A percentile compares a stretch with the other conserved stretches of the same genome.
Conservation (phyloP, 2,329 filamentous ascomycete species). For the Aspergillus novoparasiticus region DNA sequence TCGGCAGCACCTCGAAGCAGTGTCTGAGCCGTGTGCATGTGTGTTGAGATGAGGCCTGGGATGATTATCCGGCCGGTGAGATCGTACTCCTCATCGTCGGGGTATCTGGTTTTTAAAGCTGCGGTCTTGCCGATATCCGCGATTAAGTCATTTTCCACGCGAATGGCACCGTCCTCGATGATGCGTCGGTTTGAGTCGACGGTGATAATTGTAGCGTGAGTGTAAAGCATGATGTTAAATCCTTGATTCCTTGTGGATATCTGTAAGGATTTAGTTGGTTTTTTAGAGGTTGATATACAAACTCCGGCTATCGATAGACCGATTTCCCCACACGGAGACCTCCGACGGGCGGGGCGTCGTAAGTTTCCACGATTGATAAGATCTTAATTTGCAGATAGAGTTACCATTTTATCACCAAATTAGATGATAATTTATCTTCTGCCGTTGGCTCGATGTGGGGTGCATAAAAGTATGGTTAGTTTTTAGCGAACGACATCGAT, state of each 20-base stretch:
- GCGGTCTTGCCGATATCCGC: slow-evolving; percentile 46
- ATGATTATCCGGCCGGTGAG: slow-evolving; percentile 50
- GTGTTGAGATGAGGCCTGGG: slow-evolving; percentile 54
- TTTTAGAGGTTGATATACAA: not conserved
- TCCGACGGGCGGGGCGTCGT: not conserved
- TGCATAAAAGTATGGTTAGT: not conserved
- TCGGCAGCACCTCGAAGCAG: slow-evolving; percentile 54
- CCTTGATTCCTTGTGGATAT: not conserved
- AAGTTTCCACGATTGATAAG: not conserved
- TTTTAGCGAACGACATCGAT: no score
- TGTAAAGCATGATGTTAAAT: slow-evolving; percentile 44
- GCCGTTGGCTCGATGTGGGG: not conserved
- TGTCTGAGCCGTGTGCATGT: slow-evolving; percentile 53
- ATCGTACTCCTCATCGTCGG: slow-evolving; percentile 32
- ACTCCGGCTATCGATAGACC: not conserved
- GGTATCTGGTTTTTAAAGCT: slow-evolving; percentile 33
- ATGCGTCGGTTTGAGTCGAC: slow-evolving; percentile 50
- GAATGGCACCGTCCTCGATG: slow-evolving; percentile 51
- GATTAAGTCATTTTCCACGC: slow-evolving; percentile 45
- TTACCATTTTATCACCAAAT: not conserved
- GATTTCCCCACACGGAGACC: not conserved
- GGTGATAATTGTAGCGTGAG: slow-evolving; percentile 56
- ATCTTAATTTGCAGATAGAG: not conserved
- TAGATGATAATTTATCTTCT: not conserved
- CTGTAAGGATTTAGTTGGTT: not conserved